phyloP scores from a whole-genome alignment of 2,329 filamentous ascomycete species.

The Aspergillus sp. region DNA sequence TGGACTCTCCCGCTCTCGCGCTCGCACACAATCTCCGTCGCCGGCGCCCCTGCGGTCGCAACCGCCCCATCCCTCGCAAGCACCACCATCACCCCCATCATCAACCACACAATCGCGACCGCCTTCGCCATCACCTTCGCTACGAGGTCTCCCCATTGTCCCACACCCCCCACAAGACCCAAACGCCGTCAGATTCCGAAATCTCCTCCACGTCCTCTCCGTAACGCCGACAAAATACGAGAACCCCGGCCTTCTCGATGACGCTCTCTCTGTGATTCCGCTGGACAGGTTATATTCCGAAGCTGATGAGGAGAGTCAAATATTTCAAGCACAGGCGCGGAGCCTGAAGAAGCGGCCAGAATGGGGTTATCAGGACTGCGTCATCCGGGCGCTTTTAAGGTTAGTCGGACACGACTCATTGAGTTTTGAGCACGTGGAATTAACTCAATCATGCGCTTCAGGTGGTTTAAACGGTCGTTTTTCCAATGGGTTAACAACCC shows the following conservation, averaged over 20 bases:
- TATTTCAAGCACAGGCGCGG: constrained; percentile 83
- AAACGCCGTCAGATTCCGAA: constrained; percentile 75
- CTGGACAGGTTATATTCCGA: constrained; percentile 90
- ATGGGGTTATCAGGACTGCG: constrained; percentile 98
- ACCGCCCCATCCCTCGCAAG: constrained; percentile 39
- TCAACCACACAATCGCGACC: constrained; percentile 26
- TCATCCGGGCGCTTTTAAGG: constrained; percentile 84
- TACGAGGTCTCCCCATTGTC: constrained; percentile 68
- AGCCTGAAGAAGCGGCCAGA: constrained; percentile 83
- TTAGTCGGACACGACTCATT: constrained; percentile 48
- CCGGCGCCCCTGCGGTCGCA: constrained; percentile 30
- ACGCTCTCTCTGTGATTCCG: constrained; percentile 84
- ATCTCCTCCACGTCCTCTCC: constrained; percentile 81
- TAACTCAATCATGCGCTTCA: constrained; percentile 39
- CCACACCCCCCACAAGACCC: constrained; percentile 77
- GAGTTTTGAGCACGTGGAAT: constrained; percentile 12
- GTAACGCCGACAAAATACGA: constrained; percentile 92
- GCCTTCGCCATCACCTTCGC: constrained; percentile 39
- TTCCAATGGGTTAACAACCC: constrained; percentile 98
- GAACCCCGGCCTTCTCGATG: constrained; percentile 91
- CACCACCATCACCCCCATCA: constrained; percentile 43
- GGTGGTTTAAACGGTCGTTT: constrained; percentile 95
- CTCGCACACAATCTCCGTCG: constrained; percentile 62
- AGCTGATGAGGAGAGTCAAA: constrained; percentile 89
- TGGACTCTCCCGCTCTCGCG: constrained; percentile 62